phyloP scores from a whole-genome alignment of 768 basidiomycete genomes.

The Paxillus rubicundulus region DNA sequence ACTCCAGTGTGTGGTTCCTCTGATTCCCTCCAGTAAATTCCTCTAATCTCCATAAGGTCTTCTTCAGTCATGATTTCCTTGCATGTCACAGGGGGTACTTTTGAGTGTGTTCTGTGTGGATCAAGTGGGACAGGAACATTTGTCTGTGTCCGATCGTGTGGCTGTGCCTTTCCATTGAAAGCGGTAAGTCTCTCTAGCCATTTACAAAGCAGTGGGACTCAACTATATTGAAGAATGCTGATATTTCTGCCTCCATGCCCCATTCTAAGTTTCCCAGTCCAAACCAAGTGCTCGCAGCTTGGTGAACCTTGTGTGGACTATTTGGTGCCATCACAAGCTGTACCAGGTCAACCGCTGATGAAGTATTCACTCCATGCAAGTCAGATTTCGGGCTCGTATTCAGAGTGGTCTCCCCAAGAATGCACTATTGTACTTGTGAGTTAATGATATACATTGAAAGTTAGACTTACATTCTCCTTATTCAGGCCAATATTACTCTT shows the following conservation, averaged over 20 bases:
- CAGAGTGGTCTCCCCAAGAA: too few species aligned
- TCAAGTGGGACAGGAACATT: neutral
- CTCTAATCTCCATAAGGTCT: neutral
- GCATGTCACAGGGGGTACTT: neutral
- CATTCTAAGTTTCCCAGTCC: neutral
- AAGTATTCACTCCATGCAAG: neutral
- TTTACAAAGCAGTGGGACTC: neutral
- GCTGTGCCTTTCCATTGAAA: neutral
- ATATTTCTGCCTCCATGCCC: neutral
- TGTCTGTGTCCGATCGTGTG: neutral
- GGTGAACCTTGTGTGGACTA: neutral
- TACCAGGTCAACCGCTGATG: neutral
- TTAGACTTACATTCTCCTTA: neutral
- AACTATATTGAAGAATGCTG: neutral
- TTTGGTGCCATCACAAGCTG: neutral
- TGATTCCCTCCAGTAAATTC: neutral
- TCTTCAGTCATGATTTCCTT: neutral
- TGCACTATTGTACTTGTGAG: neutral
- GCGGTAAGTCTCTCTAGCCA: neutral
- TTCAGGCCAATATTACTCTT: neutral
- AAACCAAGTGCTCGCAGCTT: neutral
- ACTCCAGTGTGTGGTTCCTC: neutral
- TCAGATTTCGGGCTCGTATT: neutral
- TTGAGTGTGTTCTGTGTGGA: neutral
- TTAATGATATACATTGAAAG: neutral